Conservation (phyloP, 805 yeast genomes). For the Suhomyces canberraensis region DNA sequence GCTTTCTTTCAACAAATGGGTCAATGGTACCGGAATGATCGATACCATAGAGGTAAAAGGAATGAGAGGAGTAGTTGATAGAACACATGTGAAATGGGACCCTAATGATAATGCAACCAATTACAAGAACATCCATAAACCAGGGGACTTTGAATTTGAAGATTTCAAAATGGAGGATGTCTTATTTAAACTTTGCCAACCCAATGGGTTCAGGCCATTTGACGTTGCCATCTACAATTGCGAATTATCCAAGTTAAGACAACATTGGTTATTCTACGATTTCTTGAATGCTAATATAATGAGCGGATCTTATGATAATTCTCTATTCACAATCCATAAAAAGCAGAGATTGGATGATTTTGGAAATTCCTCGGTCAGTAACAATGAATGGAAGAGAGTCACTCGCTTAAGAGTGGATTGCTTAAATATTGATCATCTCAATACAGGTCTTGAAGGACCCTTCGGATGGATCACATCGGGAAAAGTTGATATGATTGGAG, state of each 20-base stretch:
- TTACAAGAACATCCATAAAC: constrained; percentile 66
- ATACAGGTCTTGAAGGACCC: constrained; percentile 88
- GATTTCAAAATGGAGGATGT: constrained; percentile 81
- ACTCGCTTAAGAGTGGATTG: constrained; percentile 84
- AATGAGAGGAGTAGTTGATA: constrained; percentile 86
- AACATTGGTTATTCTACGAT: constrained; percentile 93
- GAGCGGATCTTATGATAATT: constrained; percentile 90
- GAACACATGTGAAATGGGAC: constrained; percentile 83
- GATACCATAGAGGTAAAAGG: constrained; percentile 77
- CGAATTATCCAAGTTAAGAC: constrained; percentile 73
- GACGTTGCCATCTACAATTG: constrained; percentile 85
- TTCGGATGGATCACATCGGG: constrained; percentile 97
- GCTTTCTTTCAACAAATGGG: constrained; percentile 79
- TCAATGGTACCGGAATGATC: constrained; percentile 84
- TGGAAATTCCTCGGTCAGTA: constrained; percentile 10
- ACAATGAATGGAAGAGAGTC: constrained; percentile 51
- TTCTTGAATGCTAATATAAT: constrained; percentile 77
- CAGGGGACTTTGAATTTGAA: constrained; percentile 93
- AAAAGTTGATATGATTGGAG: constrained; percentile 90
- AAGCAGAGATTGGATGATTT: constrained; percentile 58
- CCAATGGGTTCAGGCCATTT: constrained; percentile 76
- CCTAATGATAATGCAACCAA: constrained; percentile 79
- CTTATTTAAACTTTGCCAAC: constrained; percentile 77
- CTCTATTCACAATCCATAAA: constrained; percentile 87
- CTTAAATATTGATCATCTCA: constrained; percentile 81